These are phyloP conservation scores for Hypomontagnella monticulosa DNA, from an alignment of 495 filamentous ascomycete genomes.

Conservation along the genomic window DNA sequence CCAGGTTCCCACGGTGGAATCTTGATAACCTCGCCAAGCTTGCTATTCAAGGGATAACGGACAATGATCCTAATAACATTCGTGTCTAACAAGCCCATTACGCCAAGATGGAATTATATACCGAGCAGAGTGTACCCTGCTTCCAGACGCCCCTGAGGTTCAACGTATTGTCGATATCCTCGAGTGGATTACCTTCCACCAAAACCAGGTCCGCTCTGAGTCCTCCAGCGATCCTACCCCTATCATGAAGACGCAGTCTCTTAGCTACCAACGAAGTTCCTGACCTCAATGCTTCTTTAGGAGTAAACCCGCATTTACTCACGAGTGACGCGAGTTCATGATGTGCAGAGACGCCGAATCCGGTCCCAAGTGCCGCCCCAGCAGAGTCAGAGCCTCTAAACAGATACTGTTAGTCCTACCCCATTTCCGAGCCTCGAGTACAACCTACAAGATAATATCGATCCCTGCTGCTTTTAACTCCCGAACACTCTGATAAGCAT, in stretches of 20 bases:
- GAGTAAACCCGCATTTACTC: constrained; percentile 33
- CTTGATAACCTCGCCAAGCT: too few relatives aligned
- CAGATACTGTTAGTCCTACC: background rate
- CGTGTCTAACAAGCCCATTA: background rate
- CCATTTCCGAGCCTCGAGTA: background rate
- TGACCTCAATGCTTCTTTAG: constrained; percentile 44
- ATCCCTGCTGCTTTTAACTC: constrained; percentile 27
- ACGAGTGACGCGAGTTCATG: constrained; percentile 29
- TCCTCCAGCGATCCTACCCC: constrained; percentile 45
- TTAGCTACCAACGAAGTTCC: constrained; percentile 44
- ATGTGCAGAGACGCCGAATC: constrained; percentile 25
- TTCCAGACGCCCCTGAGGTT: constrained; percentile 33
- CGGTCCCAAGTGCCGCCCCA: constrained; percentile 23
- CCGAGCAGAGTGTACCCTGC: constrained; percentile 20
- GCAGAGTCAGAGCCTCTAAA: constrained; percentile 36
- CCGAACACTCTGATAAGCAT: constrained; percentile 32
- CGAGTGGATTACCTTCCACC: constrained; percentile 45
- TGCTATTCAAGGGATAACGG: too few relatives aligned
- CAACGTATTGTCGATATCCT: constrained; percentile 42
- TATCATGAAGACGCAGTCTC: constrained; percentile 39
- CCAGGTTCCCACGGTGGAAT: too few relatives aligned
- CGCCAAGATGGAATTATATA: background rate
- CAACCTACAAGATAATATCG: constrained; percentile 25
- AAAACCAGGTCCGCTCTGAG: constrained; percentile 49
- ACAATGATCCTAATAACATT: background rate